Evolutionary conservation across 2,329 filamentous ascomycete genomes (phyloP).

Genomic region (Neonectria ditissima): DNA sequence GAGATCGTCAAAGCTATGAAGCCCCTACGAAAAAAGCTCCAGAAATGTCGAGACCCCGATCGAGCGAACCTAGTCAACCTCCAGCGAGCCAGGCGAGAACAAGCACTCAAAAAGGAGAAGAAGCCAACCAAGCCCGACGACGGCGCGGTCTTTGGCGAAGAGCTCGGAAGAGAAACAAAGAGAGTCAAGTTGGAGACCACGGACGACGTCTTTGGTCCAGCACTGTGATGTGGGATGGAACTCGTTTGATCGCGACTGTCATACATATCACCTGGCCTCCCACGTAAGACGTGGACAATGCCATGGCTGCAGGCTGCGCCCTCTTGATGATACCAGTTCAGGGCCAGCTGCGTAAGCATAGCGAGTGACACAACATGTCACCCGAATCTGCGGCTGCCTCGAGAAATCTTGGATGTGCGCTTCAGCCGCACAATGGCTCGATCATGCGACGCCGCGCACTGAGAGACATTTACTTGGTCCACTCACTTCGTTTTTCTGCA

Average conservation of each 20-base stretch:
- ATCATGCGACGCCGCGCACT: background rate
- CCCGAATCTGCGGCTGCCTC: background rate
- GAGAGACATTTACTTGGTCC: background rate
- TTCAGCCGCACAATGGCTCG: background rate
- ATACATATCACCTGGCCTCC: background rate
- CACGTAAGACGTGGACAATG: background rate
- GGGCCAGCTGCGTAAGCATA: too few species aligned
- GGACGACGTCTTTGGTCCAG: conserved; percentile 63
- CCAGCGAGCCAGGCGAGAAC: conserved; percentile 72
- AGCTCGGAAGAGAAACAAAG: conserved; percentile 56
- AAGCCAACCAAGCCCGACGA: conserved; percentile 56
- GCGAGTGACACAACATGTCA: too few species aligned
- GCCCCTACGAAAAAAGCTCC: conserved; percentile 75
- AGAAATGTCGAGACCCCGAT: conserved; percentile 79
- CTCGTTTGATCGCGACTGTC: background rate
- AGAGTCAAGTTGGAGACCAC: conserved; percentile 57
- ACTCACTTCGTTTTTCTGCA: background rate
- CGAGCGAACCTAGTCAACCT: conserved; percentile 78
- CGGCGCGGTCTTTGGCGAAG: conserved; percentile 60
- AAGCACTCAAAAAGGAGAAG: conserved; percentile 59
- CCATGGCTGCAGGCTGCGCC: background rate
- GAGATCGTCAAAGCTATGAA: conserved; percentile 62
- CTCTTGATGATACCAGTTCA: background rate
- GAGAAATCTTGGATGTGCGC: background rate
- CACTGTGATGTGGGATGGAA: conserved; percentile 46